These are phyloP conservation scores for Podila clonocystis DNA, from an alignment of 192 early-diverging fungal genomes.

Conservation along the genomic window DNA sequence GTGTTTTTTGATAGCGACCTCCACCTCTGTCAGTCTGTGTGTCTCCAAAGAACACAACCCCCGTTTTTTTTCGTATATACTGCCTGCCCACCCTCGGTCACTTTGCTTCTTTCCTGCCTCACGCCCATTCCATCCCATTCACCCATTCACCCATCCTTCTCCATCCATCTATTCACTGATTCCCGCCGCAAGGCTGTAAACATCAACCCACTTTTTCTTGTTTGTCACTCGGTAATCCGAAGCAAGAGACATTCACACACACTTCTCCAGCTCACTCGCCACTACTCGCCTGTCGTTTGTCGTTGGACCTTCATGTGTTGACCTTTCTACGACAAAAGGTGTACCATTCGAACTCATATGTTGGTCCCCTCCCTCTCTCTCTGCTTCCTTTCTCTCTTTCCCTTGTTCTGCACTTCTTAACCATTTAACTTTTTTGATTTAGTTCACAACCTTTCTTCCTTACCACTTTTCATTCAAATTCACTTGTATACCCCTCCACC, in stretches of 20 bases:
- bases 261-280: background rate
- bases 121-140: too few species aligned
- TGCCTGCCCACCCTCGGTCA: too few species aligned
- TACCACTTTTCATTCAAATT: background rate
- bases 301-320: constrained; percentile 46
- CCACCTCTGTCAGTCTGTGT: too few species aligned
- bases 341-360: constrained; percentile 31
- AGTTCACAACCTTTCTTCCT: background rate
- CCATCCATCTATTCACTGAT: too few species aligned
- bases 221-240: background rate
- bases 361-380: constrained; percentile 1
- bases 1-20: too few species aligned
- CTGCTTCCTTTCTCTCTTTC: background rate
- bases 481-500: background rate
- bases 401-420: background rate
- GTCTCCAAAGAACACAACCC: too few species aligned
- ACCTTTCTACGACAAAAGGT: constrained; percentile 41
- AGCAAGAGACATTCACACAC: background rate
- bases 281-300: background rate
- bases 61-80: too few species aligned
- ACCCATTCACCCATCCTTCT: too few species aligned
- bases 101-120: too few species aligned
- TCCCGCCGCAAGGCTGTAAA: background rate
- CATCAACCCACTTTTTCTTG: background rate
- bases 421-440: background rate